Base-by-base conservation (phyloP, 1,284 basidiomycete genomes). In the Peniophora sp. region DNA sequence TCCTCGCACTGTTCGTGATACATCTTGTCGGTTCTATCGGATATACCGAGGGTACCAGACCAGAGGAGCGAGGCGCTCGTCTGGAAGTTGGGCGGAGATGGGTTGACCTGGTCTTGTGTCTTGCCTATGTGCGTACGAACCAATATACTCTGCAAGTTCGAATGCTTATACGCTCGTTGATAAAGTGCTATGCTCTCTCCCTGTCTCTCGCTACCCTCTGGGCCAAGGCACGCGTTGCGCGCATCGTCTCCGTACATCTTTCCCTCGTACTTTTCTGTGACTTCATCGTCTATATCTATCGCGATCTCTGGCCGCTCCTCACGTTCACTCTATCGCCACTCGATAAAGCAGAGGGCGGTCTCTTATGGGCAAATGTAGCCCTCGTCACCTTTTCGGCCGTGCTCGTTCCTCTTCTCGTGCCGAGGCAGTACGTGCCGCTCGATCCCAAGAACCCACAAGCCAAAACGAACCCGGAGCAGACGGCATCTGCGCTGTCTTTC, bases 231-330 rank as follows among this genome's bases (percentile, higher is more conserved):
- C 41, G 20, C 2, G 3, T 46, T n/a, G 44, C 44, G 3, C 17
- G 20, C 23, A 8, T 16, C n/a, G 20, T 22, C 14, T 16, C 20
- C 17, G n/a, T 16, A 20, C 44, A 45, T 22, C 44, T 50, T 51
- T 38, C 36, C 49, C 65, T 61, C 48, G 62, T 19, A 67, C 61
- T 72, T 25, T 58, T 73, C 12, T 53, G 61, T 9, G 59, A 72
- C 23, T 65, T 69, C 50, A 48, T 62, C 51, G 66, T 78, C 16
- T 85, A 78, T 60, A 64, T 67, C 5, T 83, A 82, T 61, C 75
- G 84, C 17, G 83, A 88, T 61, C 51, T 87, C 19, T 79, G 73
- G 64, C 84, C 85, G 8, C 61, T 84, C 3, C 67, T 73, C n/a
- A 85, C 80, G 0, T 81, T 62, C 61, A 63, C 67, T 45, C 59